A percentile compares a stretch with the other conserved stretches of the same genome.
phyloP scores from a whole-genome alignment of 2,329 filamentous ascomycete species.

The Aureobasidium zeae region DNA sequence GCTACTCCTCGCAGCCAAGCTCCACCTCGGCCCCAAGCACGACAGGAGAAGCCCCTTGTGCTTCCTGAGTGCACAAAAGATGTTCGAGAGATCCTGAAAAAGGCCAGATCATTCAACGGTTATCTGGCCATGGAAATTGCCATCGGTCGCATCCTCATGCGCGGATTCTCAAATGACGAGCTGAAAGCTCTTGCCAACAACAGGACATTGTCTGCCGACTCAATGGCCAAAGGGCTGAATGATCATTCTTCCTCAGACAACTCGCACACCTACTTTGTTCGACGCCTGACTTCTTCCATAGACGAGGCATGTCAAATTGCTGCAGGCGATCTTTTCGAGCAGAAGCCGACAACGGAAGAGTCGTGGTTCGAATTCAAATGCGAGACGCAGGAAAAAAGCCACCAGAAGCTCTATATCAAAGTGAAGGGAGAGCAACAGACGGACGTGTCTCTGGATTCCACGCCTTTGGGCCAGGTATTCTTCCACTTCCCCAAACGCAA shows the following conservation, averaged over 20 bases:
- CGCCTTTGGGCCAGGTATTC: slow-evolving; percentile 12
- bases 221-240: background rate
- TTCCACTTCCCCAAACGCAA: slow-evolving; percentile 20
- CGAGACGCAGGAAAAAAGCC: slow-evolving; percentile 8
- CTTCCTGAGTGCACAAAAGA: background rate
- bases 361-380: slow-evolving; percentile 16
- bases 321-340: slow-evolving; percentile 2
- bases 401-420: slow-evolving; percentile 10
- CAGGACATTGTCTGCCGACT: background rate
- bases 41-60: background rate
- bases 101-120: slow-evolving; percentile 12
- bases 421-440: slow-evolving; percentile 1
- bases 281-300: slow-evolving; percentile 7
- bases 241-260: background rate
- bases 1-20: background rate
- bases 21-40: background rate
- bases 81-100: slow-evolving; percentile 8
- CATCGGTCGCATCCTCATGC: slow-evolving; percentile 8
- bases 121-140: slow-evolving; percentile 15
- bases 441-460: background rate
- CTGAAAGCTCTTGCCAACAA: background rate
- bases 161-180: background rate
- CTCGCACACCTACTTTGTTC: background rate
- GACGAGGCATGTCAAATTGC: slow-evolving; percentile 10
- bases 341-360: background rate